phyloP scores from a whole-genome alignment of 768 basidiomycete species.

The Naganishia onofrii region DNA sequence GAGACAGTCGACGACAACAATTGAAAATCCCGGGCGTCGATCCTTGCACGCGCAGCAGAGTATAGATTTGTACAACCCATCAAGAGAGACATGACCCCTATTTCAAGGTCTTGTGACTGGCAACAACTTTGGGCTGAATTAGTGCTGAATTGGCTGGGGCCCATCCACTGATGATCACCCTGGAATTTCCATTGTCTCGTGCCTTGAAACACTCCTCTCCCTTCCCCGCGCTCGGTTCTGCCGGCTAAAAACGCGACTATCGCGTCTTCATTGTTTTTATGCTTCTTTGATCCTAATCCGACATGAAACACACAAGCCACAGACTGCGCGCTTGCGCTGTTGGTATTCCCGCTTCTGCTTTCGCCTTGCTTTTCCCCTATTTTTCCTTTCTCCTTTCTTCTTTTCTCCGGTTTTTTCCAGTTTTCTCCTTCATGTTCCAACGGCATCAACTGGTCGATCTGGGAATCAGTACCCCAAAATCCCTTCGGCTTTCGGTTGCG shows the following conservation, averaged over 20 bases:
- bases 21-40: background rate
- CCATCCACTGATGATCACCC: constrained; percentile 17
- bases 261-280: background rate
- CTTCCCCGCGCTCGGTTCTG: constrained; percentile 4
- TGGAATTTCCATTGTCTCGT: constrained; percentile 25
- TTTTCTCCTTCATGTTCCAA: constrained; percentile 4
- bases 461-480: background rate
- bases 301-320: background rate
- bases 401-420: too few relatives aligned
- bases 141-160: background rate
- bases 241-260: constrained; percentile 12
- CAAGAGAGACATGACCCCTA: constrained; percentile 7
- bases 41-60: background rate
- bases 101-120: background rate
- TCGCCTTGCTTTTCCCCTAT: background rate
- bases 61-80: background rate
- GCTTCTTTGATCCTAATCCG: constrained; percentile 1
- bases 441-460: background rate
- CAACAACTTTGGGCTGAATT: constrained; percentile 11
- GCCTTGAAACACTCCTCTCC: constrained; percentile 4
- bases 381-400: background rate
- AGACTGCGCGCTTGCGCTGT: background rate
- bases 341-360: background rate
- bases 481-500: background rate
- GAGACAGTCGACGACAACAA: background rate